A percentile compares a stretch with the other conserved stretches of the same genome.
Evolutionary conservation across 75 land plant species (phyloP).

Genomic region (Cunninghamia lanceolata): DNA sequence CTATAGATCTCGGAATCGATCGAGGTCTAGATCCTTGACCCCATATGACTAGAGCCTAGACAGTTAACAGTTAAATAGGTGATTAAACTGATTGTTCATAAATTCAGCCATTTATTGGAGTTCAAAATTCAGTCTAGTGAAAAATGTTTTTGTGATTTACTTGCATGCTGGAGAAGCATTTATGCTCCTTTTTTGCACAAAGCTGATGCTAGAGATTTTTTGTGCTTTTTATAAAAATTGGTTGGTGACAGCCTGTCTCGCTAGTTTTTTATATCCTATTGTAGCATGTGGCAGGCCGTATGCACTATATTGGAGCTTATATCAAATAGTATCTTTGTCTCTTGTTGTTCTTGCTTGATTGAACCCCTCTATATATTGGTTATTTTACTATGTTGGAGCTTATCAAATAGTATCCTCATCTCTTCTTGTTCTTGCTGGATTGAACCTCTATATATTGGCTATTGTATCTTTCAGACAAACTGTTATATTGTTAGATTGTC

Average conservation of each 20-base stretch:
- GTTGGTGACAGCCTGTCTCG: too few species aligned
- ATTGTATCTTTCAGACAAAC: too few species aligned
- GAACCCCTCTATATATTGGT: too few species aligned
- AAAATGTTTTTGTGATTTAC: neutral
- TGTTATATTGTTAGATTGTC: too few species aligned
- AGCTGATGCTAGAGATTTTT: neutral
- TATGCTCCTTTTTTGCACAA: neutral
- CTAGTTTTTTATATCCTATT: too few species aligned
- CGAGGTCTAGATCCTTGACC: neutral
- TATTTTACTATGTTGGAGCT: neutral
- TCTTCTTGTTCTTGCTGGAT: too few species aligned
- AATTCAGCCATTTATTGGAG: neutral
- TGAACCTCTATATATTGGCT: too few species aligned
- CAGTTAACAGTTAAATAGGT: neutral
- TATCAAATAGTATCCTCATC: too few species aligned
- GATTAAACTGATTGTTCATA: neutral
- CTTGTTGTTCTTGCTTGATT: too few species aligned
- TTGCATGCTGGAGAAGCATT: neutral
- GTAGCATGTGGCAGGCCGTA: neutral
- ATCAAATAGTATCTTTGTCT: too few species aligned
- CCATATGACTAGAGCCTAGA: neutral
- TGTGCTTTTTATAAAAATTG: neutral
- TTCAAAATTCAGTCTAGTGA: neutral
- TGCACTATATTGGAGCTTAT: neutral
- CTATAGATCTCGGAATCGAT: neutral